Conservation (phyloP, 2,329 filamentous ascomycete genomes). For the Monosporascus sp. region DNA sequence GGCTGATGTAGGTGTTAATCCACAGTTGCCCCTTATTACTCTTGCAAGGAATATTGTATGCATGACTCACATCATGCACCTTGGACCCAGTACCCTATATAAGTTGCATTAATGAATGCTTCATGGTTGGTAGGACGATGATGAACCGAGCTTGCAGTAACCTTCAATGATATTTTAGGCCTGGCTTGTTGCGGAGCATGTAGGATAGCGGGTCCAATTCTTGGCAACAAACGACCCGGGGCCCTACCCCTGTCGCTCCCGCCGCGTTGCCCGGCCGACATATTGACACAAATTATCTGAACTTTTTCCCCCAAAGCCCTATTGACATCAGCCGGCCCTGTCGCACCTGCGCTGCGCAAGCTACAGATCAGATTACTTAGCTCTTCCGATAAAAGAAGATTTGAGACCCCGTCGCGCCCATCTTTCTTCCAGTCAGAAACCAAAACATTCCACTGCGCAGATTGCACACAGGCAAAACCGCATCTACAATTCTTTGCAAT, state of each 20-base stretch:
- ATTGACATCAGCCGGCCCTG: not conserved
- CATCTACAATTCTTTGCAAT: not conserved
- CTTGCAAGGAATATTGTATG: not conserved
- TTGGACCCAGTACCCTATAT: not conserved
- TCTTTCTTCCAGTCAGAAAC: no score
- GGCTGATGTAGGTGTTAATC: not conserved
- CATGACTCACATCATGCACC: not conserved
- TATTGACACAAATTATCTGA: conserved; percentile 3
- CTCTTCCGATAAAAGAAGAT: not conserved
- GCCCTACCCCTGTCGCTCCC: not conserved
- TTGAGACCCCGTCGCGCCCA: not conserved
- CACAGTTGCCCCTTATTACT: not conserved
- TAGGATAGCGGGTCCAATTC: not conserved
- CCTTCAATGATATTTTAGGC: not conserved
- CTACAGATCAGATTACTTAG: not conserved
- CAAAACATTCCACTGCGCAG: no score
- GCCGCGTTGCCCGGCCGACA: conserved; percentile 18
- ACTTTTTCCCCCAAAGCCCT: not conserved
- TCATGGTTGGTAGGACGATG: conserved; percentile 17
- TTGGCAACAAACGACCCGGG: not conserved
- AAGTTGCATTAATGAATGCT: conserved; percentile 6
- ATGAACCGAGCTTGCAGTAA: conserved; percentile 6
- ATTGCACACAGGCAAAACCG: no score
- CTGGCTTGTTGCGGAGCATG: not conserved
- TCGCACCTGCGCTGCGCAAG: not conserved